These are phyloP conservation scores for Starmerella bombi DNA, from an alignment of 805 yeast genomes.

Conservation along the genomic window DNA sequence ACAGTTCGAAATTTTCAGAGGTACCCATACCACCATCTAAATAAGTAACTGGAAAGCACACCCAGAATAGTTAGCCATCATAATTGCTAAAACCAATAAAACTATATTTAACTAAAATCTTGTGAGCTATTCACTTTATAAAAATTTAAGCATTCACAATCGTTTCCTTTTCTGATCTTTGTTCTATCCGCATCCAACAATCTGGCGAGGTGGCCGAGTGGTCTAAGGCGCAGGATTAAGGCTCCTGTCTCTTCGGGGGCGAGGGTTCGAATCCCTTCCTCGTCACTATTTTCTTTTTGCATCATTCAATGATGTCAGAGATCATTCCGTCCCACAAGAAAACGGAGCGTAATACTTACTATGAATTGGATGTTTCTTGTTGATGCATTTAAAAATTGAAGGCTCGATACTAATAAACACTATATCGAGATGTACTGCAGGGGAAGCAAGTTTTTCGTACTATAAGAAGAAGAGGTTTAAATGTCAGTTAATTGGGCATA, in stretches of 20 bases:
- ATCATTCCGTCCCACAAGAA: no score
- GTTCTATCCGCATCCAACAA: not conserved
- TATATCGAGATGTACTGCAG: no score
- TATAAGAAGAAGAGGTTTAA: no score
- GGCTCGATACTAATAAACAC: no score
- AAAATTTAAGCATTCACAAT: no score
- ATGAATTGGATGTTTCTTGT: no score
- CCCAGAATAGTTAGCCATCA: not conserved
- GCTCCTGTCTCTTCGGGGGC: conserved; percentile 22
- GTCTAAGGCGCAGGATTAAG: conserved; percentile 23
- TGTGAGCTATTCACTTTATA: not conserved
- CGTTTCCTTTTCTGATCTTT: not conserved
- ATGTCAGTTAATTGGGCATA: no score
- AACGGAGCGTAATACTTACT: no score
- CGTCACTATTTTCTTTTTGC: conserved; percentile 18
- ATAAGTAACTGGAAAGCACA: not conserved
- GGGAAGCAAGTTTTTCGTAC: no score
- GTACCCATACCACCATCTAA: not conserved
- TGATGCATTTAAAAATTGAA: no score
- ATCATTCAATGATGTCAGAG: no score
- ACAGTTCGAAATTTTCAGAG: not conserved
- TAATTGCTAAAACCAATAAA: no score
- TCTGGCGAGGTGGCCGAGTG: conserved; percentile 22
- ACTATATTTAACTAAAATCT: not conserved
- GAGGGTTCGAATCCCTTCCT: conserved; percentile 23